These are phyloP conservation scores for Aspergillus incahuasiensis DNA, from an alignment of 495 filamentous ascomycete species.

Conservation along the genomic window DNA sequence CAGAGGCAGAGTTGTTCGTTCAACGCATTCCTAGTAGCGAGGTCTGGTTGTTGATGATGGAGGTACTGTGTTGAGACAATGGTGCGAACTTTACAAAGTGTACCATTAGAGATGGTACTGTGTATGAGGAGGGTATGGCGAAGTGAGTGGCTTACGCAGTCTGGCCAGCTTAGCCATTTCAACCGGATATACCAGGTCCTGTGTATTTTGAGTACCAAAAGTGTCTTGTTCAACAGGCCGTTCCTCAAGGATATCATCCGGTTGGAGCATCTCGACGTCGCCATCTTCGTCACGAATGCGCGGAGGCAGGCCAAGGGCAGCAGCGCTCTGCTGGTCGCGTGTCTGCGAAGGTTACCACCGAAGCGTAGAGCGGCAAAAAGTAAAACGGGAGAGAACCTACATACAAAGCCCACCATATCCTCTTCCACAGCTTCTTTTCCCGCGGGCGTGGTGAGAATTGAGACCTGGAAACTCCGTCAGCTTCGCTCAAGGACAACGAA, in stretches of 20 bases:
- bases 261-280: constrained; percentile 36
- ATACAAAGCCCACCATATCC: constrained; percentile 49
- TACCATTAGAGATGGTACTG: too few species aligned
- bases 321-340: constrained; percentile 39
- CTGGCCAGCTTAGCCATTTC: constrained; percentile 39
- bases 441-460: constrained; percentile 29
- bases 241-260: constrained; percentile 31
- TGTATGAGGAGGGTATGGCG: background rate
- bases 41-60: constrained; percentile 29
- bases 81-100: constrained; percentile 31
- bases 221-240: constrained; percentile 20
- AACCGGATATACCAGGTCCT: constrained; percentile 37
- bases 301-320: constrained; percentile 34
- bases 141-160: constrained; percentile 26
- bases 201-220: constrained; percentile 26
- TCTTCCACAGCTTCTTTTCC: constrained; percentile 36
- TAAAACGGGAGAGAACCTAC: constrained; percentile 17
- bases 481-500: too few species aligned
- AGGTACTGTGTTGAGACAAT: constrained; percentile 40
- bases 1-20: constrained; percentile 31
- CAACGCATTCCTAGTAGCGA: constrained; percentile 24
- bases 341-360: too few species aligned
- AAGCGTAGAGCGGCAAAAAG: too few species aligned
- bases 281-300: constrained; percentile 47
- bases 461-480: constrained; percentile 20